Conservation (phyloP, 2,329 filamentous ascomycete genomes). For the Aspergillus sp. region DNA sequence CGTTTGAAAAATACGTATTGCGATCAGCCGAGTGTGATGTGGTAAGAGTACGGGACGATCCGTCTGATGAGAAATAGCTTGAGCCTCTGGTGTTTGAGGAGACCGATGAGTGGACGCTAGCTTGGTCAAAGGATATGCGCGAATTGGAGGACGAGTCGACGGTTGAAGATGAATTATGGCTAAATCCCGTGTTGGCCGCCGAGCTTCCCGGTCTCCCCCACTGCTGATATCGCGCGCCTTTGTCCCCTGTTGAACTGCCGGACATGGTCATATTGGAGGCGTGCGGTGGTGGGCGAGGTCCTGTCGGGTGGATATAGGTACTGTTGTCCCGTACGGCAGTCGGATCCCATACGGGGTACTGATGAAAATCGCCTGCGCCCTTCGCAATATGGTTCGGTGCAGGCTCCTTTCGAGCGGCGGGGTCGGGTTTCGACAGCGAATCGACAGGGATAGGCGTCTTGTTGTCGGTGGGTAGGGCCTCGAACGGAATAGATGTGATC, state of each 20-base stretch:
- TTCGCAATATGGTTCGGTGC: conserved; percentile 83
- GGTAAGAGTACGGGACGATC: conserved; percentile 44
- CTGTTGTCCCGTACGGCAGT: conserved; percentile 48
- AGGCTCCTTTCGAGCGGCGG: conserved; percentile 63
- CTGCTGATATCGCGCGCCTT: conserved; percentile 71
- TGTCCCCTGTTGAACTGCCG: conserved; percentile 68
- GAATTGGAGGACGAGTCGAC: conserved; percentile 52
- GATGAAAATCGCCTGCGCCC: conserved; percentile 73
- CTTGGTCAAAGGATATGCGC: conserved; percentile 61
- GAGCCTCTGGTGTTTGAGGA: conserved; percentile 59
- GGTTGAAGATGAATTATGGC: conserved; percentile 59
- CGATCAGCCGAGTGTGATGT: conserved; percentile 36
- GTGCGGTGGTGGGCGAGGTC: conserved; percentile 59
- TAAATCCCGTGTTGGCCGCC: conserved; percentile 50
- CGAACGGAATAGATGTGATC: conserved; percentile 86
- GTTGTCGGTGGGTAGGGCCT: conserved; percentile 63
- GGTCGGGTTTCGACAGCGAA: conserved; percentile 65
- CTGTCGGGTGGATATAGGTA: conserved; percentile 56
- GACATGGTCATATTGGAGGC: conserved; percentile 60
- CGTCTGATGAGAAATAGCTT: conserved; percentile 56
- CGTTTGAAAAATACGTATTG: conserved; percentile 23
- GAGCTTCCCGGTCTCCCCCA: conserved; percentile 65
- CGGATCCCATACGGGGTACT: conserved; percentile 74
- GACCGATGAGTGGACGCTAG: conserved; percentile 60
- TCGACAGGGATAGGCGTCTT: conserved; percentile 71